Evolutionary conservation across 139 green algal species (phyloP).

Genomic region (Chlorella vulgaris): DNA sequence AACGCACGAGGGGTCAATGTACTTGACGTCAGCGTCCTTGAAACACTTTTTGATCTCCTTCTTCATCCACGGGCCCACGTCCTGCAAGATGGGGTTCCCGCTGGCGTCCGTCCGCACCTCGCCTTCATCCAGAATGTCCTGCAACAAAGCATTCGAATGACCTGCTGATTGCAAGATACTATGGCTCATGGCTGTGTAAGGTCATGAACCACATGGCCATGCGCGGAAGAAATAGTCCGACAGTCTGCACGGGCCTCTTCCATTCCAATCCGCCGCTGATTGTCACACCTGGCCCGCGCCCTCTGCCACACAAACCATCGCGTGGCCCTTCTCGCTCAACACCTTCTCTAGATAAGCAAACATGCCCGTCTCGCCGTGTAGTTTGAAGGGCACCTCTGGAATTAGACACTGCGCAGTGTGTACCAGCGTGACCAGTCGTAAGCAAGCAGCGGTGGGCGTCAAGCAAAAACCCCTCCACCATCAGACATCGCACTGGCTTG

Average conservation of each 20-base stretch:
- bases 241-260: no score
- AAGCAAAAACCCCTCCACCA: no score
- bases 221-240: no score
- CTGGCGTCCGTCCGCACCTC: slow-evolving; percentile 54
- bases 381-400: slow-evolving; percentile 90
- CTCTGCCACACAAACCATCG: slow-evolving; percentile 74
- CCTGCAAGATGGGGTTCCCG: slow-evolving; percentile 74
- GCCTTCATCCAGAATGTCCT: slow-evolving; percentile 61
- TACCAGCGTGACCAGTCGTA: no score
- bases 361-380: slow-evolving; percentile 83
- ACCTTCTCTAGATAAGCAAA: slow-evolving; percentile 79
- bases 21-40: slow-evolving; percentile 69
- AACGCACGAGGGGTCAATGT: slow-evolving; percentile 63
- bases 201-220: not conserved
- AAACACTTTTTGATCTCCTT: slow-evolving; percentile 65
- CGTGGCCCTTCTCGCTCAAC: slow-evolving; percentile 85
- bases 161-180: not conserved
- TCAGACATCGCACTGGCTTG: not conserved
- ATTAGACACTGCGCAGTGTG: slow-evolving; percentile 70
- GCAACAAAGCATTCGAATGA: slow-evolving; percentile 13
- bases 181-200: not conserved
- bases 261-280: no score
- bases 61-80: slow-evolving; percentile 73
- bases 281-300: slow-evolving; percentile 78
- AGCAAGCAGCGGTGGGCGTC: no score